These are phyloP conservation scores for Tympanopsis confertula DNA, from an alignment of 2,329 filamentous ascomycete genomes.

Conservation along the genomic window DNA sequence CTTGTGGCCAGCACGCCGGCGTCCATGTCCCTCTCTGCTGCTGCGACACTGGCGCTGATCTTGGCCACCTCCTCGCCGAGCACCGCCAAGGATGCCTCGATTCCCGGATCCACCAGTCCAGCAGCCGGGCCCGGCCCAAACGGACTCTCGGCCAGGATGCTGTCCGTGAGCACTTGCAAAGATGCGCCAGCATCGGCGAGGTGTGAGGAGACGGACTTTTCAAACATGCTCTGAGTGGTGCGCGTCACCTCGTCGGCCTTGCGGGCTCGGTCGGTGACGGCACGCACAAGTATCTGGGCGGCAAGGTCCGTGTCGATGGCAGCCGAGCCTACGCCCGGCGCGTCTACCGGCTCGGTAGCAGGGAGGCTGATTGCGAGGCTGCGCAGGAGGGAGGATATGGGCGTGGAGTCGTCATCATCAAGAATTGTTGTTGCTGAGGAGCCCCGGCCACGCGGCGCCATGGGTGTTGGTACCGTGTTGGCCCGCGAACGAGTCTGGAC, in stretches of 20 bases:
- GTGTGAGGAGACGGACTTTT: constrained; percentile 25
- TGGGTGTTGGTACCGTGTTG: too few species aligned
- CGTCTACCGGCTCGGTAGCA: constrained; percentile 13
- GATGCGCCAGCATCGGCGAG: constrained; percentile 34
- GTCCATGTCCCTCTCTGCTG: constrained; percentile 19
- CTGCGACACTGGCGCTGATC: constrained; percentile 23
- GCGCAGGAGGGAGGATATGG: constrained; percentile 35
- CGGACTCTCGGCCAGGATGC: constrained; percentile 37
- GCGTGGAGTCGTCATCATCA: constrained; percentile 16
- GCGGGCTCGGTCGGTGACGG: constrained; percentile 20
- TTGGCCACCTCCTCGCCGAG: constrained; percentile 31
- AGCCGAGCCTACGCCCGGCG: background rate
- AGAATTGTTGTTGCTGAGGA: constrained; percentile 15
- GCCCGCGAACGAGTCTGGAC: too few species aligned
- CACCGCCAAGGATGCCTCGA: constrained; percentile 35
- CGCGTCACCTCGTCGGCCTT: constrained; percentile 31
- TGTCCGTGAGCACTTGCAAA: constrained; percentile 35
- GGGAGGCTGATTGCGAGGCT: constrained; percentile 31
- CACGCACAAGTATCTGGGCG: constrained; percentile 11
- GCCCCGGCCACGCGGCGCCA: constrained; percentile 2
- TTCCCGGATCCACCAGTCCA: constrained; percentile 36
- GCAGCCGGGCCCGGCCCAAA: constrained; percentile 26
- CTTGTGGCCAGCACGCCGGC: constrained; percentile 23
- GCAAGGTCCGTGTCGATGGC: constrained; percentile 5
- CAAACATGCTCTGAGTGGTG: constrained; percentile 37